Percentiles rank a stretch among this genome's conserved stretches.
Evolutionary conservation across 225 moss, liverwort and hornwort genomes (phyloP).

Genomic region (Marchantia polymorpha): DNA sequence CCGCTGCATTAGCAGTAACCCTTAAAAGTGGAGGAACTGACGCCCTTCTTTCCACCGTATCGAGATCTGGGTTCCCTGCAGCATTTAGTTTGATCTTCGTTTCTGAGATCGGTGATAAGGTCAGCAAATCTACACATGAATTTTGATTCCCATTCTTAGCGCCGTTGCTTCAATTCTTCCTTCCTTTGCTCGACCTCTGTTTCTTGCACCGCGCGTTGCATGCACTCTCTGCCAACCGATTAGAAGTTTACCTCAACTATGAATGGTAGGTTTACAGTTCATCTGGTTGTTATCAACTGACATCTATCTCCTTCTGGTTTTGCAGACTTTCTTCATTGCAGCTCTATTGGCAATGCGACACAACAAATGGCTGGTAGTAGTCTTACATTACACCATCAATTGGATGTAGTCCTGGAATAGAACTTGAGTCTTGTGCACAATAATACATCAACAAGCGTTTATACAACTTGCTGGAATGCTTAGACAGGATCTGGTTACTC

Average conservation of each 20-base stretch:
- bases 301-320: not conserved
- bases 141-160: not conserved
- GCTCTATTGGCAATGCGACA: slow-evolving; percentile 92
- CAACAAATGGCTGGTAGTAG: slow-evolving; percentile 66
- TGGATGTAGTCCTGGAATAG: not conserved
- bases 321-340: slow-evolving; percentile 94
- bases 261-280: not conserved
- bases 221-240: not conserved
- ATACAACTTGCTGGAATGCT: too few species aligned
- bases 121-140: slow-evolving; percentile 7
- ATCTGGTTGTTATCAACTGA: not conserved
- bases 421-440: too few species aligned
- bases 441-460: too few species aligned
- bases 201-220: too few species aligned
- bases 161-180: not conserved
- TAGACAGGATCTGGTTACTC: too few species aligned
- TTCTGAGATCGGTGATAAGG: slow-evolving; percentile 77
- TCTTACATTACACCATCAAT: not conserved
- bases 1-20: slow-evolving; percentile 61
- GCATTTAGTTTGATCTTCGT: slow-evolving; percentile 94
- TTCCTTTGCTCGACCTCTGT: not conserved
- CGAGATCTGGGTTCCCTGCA: slow-evolving; percentile 93
- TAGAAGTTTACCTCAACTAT: not conserved
- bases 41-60: slow-evolving; percentile 69
- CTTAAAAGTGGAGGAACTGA: slow-evolving; percentile 62